Conservation (phyloP, 352 stramenopile genomes). For the Phytopythium montanum region DNA sequence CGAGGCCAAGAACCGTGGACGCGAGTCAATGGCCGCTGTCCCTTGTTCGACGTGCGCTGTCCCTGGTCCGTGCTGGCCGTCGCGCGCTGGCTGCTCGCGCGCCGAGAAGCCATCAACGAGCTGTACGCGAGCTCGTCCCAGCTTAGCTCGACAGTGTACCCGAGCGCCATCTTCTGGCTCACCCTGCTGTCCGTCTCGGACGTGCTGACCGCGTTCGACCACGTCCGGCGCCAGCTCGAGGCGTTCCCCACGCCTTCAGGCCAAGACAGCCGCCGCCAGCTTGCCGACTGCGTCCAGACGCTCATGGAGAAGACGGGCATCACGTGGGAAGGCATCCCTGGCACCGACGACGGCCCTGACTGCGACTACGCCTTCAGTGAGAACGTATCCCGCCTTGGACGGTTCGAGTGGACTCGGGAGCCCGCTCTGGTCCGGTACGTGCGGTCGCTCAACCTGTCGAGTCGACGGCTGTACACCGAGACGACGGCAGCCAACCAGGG, state of each 20-base stretch:
- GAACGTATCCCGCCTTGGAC: slow-evolving; percentile 3
- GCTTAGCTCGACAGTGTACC: slow-evolving; percentile 6
- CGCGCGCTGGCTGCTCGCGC: slow-evolving; percentile 10
- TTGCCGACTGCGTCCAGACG: neutral
- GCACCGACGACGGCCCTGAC: neutral
- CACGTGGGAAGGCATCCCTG: neutral
- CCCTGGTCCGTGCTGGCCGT: slow-evolving; percentile 10
- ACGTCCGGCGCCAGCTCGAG: neutral
- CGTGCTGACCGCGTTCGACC: slow-evolving; percentile 7
- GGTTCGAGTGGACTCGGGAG: slow-evolving; percentile 15
- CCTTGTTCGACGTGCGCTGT: slow-evolving; percentile 5
- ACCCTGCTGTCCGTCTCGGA: slow-evolving; percentile 7
- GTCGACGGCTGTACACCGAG: slow-evolving; percentile 18
- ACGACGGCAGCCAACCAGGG: slow-evolving; percentile 8
- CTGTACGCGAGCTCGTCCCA: slow-evolving; percentile 6
- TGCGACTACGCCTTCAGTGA: slow-evolving; percentile 2
- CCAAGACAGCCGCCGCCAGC: neutral
- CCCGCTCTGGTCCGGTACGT: slow-evolving; percentile 17
- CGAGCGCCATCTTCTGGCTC: slow-evolving; percentile 11
- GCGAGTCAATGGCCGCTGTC: slow-evolving; percentile 10
- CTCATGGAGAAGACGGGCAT: slow-evolving; percentile 9
- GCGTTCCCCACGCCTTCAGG: neutral
- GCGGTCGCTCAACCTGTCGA: slow-evolving; percentile 28
- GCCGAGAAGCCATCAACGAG: slow-evolving; percentile 10
- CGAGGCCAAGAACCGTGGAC: slow-evolving; percentile 14